Conservation (phyloP, 176 grass and related monocot species). For the Hsuehochloa calcarea region DNA sequence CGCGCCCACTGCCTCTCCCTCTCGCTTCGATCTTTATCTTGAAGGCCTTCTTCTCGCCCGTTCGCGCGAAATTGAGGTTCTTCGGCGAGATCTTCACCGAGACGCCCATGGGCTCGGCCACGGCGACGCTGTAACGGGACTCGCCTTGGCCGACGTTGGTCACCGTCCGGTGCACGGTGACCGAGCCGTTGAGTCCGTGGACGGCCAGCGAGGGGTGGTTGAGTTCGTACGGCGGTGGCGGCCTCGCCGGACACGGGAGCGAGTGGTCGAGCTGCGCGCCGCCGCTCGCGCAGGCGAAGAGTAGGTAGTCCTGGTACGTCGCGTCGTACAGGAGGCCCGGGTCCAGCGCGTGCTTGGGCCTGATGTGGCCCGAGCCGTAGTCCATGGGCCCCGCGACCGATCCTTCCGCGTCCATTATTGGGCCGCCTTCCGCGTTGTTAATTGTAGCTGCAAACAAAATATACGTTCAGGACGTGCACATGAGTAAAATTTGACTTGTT, state of each 20-base stretch:
- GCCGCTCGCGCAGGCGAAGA: slow-evolving; percentile 65
- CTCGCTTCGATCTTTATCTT: slow-evolving; percentile 14
- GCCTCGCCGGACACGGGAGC: slow-evolving; percentile 54
- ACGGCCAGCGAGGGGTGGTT: slow-evolving; percentile 83
- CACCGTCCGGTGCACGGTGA: slow-evolving; percentile 61
- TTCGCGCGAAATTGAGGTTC: slow-evolving; percentile 40
- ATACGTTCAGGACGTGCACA: background rate
- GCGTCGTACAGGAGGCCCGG: slow-evolving; percentile 89
- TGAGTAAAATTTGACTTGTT: background rate
- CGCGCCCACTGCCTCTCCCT: background rate
- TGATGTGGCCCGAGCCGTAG: slow-evolving; percentile 72
- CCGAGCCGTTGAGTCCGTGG: slow-evolving; percentile 40
- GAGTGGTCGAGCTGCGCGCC: slow-evolving; percentile 56
- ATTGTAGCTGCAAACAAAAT: slow-evolving; percentile 37
- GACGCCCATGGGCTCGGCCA: slow-evolving; percentile 50
- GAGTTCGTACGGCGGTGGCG: slow-evolving; percentile 47
- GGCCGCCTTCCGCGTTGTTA: slow-evolving; percentile 44
- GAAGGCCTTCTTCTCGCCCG: slow-evolving; percentile 65
- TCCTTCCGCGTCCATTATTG: slow-evolving; percentile 53
- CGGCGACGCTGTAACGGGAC: slow-evolving; percentile 45
- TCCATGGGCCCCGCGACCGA: slow-evolving; percentile 55
- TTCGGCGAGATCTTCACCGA: slow-evolving; percentile 53
- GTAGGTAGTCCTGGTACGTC: slow-evolving; percentile 76
- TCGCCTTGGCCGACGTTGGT: slow-evolving; percentile 63
- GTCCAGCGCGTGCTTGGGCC: slow-evolving; percentile 71